A percentile compares a stretch with the other conserved stretches of the same genome.
Conservation (phyloP, 1,284 basidiomycete species). For the Cystobasidiaceae sp. region DNA sequence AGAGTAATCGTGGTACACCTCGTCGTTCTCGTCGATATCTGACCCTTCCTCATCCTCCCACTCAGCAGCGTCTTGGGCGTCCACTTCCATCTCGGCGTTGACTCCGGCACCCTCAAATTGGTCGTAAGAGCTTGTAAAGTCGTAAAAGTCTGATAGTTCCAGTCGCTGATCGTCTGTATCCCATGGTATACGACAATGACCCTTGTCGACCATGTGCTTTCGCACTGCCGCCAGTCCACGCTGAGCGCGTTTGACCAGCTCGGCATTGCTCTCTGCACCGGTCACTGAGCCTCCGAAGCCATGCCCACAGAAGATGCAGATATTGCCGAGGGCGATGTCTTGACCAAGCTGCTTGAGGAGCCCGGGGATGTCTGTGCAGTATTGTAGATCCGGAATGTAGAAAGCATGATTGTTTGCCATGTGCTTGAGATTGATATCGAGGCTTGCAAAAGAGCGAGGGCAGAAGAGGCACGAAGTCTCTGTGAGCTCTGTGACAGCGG, state of each 20-base stretch:
- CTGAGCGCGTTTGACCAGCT: constrained; percentile 37
- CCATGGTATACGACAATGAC: constrained; percentile 94
- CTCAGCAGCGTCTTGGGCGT: constrained; percentile 44
- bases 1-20: constrained; percentile 48
- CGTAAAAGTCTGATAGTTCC: constrained; percentile 89
- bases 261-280: constrained; percentile 30
- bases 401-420: constrained; percentile 87
- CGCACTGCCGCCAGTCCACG: constrained; percentile 67
- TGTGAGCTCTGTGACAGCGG: constrained; percentile 16
- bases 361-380: constrained; percentile 75
- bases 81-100: constrained; percentile 36
- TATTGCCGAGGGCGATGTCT: constrained; percentile 85
- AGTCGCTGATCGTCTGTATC: constrained; percentile 72
- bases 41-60: constrained; percentile 58
- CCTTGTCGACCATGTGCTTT: constrained; percentile 90
- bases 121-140: constrained; percentile 60
- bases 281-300: constrained; percentile 55
- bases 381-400: constrained; percentile 92
- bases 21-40: constrained; percentile 52
- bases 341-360: constrained; percentile 84
- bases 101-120: constrained; percentile 46
- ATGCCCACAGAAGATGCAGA: constrained; percentile 75
- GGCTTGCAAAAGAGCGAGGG: constrained; percentile 52
- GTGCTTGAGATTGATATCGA: constrained; percentile 71
- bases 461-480: constrained; percentile 75